Conservation (phyloP, 1,139 yeast genomes). For the Saccharomyces hybrid region DNA sequence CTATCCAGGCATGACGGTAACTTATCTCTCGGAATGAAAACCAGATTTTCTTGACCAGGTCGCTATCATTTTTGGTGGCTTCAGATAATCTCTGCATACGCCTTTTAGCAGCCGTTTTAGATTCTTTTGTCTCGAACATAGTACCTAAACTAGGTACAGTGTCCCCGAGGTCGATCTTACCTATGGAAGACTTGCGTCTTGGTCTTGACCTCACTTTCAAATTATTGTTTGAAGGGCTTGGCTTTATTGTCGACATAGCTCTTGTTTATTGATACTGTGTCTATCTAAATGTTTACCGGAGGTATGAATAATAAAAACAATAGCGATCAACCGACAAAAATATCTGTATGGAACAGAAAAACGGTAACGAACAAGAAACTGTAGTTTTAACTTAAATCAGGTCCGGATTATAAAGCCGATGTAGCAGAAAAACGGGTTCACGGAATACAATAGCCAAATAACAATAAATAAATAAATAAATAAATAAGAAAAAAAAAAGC, state of each 20-base stretch:
- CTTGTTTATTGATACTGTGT: background rate
- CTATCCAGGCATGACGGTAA: conserved; percentile 69
- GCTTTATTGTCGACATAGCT: background rate
- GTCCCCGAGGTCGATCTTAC: conserved; percentile 25
- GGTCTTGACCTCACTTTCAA: conserved; percentile 13
- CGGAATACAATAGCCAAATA: background rate
- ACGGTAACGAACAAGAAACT: background rate
- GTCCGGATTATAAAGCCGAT: conserved; percentile 1
- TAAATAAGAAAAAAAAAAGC: background rate
- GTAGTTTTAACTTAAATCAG: background rate
- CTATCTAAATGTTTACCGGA: background rate
- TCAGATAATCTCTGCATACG: conserved; percentile 20
- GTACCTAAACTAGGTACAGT: conserved; percentile 23
- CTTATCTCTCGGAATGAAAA: conserved; percentile 52
- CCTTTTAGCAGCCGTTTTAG: conserved; percentile 20
- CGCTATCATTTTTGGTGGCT: conserved; percentile 17
- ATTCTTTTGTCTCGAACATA: conserved; percentile 19
- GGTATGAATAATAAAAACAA: background rate
- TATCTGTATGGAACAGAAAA: background rate
- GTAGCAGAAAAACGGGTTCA: background rate
- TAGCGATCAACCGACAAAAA: background rate
- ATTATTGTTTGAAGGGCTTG: background rate
- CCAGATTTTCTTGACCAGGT: conserved; percentile 38
- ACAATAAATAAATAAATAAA: background rate
- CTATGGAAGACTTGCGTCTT: conserved; percentile 26